Percentiles rank a stretch among this genome's conserved stretches.
Evolutionary conservation across 78 protist species (phyloP).

Genomic region (Anaeramoeba flamelloides): DNA sequence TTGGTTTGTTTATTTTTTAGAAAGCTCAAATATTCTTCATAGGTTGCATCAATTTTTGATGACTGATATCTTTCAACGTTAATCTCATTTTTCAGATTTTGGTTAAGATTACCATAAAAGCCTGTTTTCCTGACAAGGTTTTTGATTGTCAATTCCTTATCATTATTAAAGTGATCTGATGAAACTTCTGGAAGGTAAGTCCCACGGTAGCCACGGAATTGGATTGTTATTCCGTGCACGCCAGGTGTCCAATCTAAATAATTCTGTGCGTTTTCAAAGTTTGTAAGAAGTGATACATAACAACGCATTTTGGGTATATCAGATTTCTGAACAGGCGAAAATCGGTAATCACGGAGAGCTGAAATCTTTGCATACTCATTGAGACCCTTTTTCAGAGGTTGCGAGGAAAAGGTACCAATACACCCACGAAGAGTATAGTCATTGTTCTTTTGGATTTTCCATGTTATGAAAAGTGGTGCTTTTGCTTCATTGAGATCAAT

Average conservation of each 20-base stretch:
- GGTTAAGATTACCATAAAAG: not conserved
- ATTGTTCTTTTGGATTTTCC: not conserved
- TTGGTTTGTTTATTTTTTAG: not conserved
- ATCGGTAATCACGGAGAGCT: conserved; percentile 4
- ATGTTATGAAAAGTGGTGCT: not conserved
- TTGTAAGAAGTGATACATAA: not conserved
- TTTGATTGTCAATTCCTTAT: not conserved
- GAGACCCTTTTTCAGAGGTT: not conserved
- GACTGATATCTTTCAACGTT: not conserved
- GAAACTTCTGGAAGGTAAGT: conserved; percentile 5
- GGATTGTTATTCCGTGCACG: conserved; percentile 5
- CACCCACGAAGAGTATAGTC: not conserved
- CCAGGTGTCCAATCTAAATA: conserved; percentile 5
- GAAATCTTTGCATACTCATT: not conserved
- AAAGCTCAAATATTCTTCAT: not conserved
- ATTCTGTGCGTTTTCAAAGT: not conserved
- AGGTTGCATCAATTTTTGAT: not conserved
- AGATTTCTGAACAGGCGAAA: not conserved
- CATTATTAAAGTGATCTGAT: conserved; percentile 9
- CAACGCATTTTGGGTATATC: not conserved
- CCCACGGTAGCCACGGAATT: not conserved
- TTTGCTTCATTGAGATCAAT: not conserved
- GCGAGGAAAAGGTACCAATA: conserved; percentile 7
- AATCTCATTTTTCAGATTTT: not conserved
- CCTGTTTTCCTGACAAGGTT: not conserved